Evolutionary conservation across 805 yeast species (phyloP), one percentile per base, ranked within the genome.

Genomic region (Metschnikowia colocasiae): DNA sequence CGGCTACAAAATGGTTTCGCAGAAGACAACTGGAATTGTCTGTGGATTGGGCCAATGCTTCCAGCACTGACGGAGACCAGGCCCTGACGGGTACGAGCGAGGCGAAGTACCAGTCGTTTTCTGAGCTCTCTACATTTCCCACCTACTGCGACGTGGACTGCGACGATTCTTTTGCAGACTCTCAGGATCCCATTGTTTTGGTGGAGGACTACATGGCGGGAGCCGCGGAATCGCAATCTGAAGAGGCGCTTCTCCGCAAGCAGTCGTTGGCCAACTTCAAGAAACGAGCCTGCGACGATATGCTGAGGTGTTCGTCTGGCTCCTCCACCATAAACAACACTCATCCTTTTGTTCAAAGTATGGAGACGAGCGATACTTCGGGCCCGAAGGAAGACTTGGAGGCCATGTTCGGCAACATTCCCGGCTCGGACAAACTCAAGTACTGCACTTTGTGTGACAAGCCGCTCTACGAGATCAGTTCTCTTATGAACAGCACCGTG

Each of bases 381-480:
- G 42, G 42, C n/a, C 12, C 45, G 2, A 42, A 26, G 10, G 68
- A 65, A 46, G 62, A 63, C 47, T 54, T 68, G 26, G 72, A 70
- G 50, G 67, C 63, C 34, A 66, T 71, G 30, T 66, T 66, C 55
- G 73, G 74, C 16, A 61, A 62, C 41, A 60, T 69, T 30, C 74
- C 74, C 0, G 75, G 73, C 10, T 54, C 64, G 34, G 68, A 67
- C 50, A 47, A 63, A 29, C 60, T 78, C 31, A 74, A 73, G 50
- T 65, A 78, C 56, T 85, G 92, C 59, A 79, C 82, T n/a, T 67
- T 85, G 10, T 85, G 92, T 61, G 87, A 83, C 32, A 77, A 75
- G 45, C 87, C 89, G 13, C 60, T 85, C 25, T 85, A 83, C 60
- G 89, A 84, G 48, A 61, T 73, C 54, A 82, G 61, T 67, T 85